Percentiles rank a stretch among this genome's conserved stretches.
phyloP scores from a whole-genome alignment of 371 early-diverging fungal species.

The Fennellomyces sp. region DNA sequence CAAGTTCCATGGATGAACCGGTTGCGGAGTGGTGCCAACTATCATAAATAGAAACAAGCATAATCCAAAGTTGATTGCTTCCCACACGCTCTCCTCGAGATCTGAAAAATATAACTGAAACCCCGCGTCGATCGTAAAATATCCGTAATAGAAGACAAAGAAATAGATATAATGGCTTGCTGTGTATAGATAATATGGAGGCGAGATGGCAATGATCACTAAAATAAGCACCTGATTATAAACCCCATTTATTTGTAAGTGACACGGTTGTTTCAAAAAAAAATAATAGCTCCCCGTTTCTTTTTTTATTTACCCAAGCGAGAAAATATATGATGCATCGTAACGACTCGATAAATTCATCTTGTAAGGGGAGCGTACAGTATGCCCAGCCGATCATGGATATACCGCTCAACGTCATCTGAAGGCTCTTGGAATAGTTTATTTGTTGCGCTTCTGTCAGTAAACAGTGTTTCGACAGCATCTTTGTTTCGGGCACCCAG shows the following conservation, averaged over 20 bases:
- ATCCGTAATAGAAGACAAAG: conserved; percentile 4
- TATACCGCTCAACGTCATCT: neutral
- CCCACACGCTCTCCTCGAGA: neutral
- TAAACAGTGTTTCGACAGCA: neutral
- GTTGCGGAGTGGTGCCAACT: conserved; percentile 24
- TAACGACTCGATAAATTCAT: neutral
- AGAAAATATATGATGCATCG: neutral
- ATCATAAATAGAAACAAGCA: conserved; percentile 5
- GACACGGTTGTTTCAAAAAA: neutral
- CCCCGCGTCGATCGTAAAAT: neutral
- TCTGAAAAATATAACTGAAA: neutral
- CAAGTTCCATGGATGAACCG: conserved; percentile 34
- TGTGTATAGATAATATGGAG: conserved; percentile 5
- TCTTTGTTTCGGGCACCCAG: neutral
- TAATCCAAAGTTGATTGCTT: neutral
- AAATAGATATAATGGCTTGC: conserved; percentile 13
- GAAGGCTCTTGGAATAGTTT: neutral
- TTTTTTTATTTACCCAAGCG: conserved; percentile 2
- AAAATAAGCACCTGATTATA: conserved; percentile 1
- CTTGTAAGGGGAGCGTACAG: neutral
- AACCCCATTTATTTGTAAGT: too few species aligned
- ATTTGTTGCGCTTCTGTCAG: neutral
- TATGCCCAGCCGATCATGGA: neutral
- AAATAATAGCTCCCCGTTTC: neutral
- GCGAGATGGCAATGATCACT: neutral